Evolutionary conservation across 2,329 filamentous ascomycete genomes (phyloP).

Genomic region (Tolypocladium amazonense): DNA sequence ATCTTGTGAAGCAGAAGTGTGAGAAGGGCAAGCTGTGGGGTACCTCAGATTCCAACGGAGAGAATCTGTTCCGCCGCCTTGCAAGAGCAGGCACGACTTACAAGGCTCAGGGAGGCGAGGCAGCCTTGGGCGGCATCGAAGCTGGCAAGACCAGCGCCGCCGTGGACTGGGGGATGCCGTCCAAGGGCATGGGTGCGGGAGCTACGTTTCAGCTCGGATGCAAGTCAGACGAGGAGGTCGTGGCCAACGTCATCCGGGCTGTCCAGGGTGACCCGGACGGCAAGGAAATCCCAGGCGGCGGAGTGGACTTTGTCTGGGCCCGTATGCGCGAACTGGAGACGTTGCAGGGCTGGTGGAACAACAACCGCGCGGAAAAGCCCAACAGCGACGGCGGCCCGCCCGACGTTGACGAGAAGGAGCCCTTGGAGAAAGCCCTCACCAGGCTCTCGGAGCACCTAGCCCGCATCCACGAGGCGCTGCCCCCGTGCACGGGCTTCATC

Average conservation of each 20-base stretch:
- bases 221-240: conserved; percentile 47
- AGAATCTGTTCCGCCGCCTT: conserved; percentile 84
- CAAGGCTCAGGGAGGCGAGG: conserved; percentile 47
- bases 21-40: conserved; percentile 87
- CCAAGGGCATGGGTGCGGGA: conserved; percentile 43
- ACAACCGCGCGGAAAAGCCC: conserved; percentile 32
- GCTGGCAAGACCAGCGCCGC: conserved; percentile 59
- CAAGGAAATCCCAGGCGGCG: conserved; percentile 44
- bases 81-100: conserved; percentile 51
- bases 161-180: conserved; percentile 81
- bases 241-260: conserved; percentile 43
- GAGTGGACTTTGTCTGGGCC: conserved; percentile 58
- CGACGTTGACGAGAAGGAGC: conserved; percentile 6
- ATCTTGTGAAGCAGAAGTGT: conserved; percentile 91
- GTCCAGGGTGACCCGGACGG: conserved; percentile 48
- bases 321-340: conserved; percentile 56
- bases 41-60: conserved; percentile 63
- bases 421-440: conserved; percentile 35
- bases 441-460: conserved; percentile 38
- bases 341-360: conserved; percentile 58
- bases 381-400: conserved; percentile 24
- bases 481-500: conserved; percentile 54
- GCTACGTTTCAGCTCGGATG: conserved; percentile 48
- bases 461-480: conserved; percentile 46
- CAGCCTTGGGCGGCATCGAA: conserved; percentile 43